Base-by-base conservation (phyloP, 2,329 filamentous ascomycete species). In the Talaromyces amestolkiae region DNA sequence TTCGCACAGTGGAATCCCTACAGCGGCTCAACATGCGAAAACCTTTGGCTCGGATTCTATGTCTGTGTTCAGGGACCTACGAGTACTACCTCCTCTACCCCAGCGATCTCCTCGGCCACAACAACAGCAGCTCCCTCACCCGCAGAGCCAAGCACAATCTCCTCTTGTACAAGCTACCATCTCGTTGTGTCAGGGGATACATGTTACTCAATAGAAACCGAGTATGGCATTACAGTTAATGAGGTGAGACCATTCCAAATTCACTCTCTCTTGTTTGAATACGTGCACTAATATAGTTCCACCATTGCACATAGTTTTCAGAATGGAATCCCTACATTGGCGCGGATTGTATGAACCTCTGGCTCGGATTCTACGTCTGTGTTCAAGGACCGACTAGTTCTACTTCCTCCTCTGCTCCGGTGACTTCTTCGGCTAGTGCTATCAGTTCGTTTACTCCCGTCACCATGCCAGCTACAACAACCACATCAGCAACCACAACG, bases 331-430 rank as follows among this genome's bases (percentile, higher is more conserved):
- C 51, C 2, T 41, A 47, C 37, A 51, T 39, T 15, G 61, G 61
- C 24, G 61, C 24, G 53, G 13, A 15, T n/a, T 63, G 61, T 17
- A 39, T 19, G 17, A 58, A 58, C 24, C 51, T 47, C 19, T 64
- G 61, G 61, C 61, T 67, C 7, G 67, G 65, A n/a, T 68, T 65
- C 47, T 67, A 66, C 47, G 67, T 69, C 19, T 69, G 65, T 59
- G 58, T 68, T 7, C 19, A 24, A 49, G 22, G 10, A 19, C 43
- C n/a, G 9, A 3, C 43, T 0, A 10, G 2, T 45, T 5, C n/a
- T 22, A 22, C n/a, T 3, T 10, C 41, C n/a, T 45, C 43, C 17
- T 45, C 43, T 45, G 6, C n/a, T 11, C 4, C 19, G 3, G 10
- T 47, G 19, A 22, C 43, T 37, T 37, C 35, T 47, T 22, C 43